These are phyloP conservation scores for Termitomyces sp. DNA, from an alignment of 768 basidiomycete genomes.

Conservation along the genomic window DNA sequence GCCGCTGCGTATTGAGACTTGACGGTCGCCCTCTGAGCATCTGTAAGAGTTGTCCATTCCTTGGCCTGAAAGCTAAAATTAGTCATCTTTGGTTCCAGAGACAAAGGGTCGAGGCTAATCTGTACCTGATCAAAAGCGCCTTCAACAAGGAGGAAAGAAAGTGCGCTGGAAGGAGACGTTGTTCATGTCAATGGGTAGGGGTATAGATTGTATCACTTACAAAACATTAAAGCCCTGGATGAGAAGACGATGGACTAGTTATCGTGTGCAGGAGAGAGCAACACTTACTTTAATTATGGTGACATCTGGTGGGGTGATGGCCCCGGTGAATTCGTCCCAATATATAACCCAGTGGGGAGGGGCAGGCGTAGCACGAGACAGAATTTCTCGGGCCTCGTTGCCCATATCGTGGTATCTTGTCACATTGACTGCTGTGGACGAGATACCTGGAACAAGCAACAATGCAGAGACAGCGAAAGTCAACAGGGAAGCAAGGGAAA, in stretches of 20 bases:
- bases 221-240: conserved; percentile 55
- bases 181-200: background rate
- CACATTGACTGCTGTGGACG: conserved; percentile 14
- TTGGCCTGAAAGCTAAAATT: conserved; percentile 27
- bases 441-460: conserved; percentile 10
- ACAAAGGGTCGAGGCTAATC: background rate
- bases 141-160: conserved; percentile 50
- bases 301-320: conserved; percentile 42
- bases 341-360: conserved; percentile 50
- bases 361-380: conserved; percentile 33
- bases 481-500: conserved; percentile 11
- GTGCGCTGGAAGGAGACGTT: conserved; percentile 23
- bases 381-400: conserved; percentile 25
- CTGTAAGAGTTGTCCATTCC: conserved; percentile 47
- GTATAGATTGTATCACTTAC: conserved; percentile 24
- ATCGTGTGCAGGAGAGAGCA: background rate
- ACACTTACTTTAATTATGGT: conserved; percentile 35
- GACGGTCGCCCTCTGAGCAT: conserved; percentile 43
- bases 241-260: background rate
- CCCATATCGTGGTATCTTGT: conserved; percentile 23
- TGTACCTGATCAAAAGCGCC: conserved; percentile 54
- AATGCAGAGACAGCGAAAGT: conserved; percentile 13
- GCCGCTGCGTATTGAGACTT: conserved; percentile 48
- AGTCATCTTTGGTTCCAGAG: background rate
- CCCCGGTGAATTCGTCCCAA: conserved; percentile 37